Evolutionary conservation across 306 rosid species (phyloP).

Genomic region (Gastrolobium bilobum): DNA sequence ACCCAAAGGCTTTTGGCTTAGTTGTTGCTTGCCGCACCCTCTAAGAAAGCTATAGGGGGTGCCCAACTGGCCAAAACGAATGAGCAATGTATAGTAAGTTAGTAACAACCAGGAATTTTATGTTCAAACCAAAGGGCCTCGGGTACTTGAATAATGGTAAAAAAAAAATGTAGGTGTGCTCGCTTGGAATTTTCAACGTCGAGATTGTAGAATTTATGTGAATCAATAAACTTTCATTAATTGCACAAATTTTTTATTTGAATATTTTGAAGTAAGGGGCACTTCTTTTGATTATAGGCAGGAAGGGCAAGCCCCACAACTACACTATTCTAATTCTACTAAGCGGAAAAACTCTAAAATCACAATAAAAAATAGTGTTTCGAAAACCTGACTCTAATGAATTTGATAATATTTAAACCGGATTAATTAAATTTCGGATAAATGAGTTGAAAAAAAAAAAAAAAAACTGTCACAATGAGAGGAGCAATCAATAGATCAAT

Average conservation of each 20-base stretch:
- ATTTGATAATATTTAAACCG: too few relatives aligned
- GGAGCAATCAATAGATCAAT: too few relatives aligned
- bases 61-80: conserved; percentile 37
- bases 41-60: conserved; percentile 39
- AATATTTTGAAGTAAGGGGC: neutral
- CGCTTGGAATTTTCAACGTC: neutral
- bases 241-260: conserved; percentile 12
- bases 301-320: neutral
- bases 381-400: too few relatives aligned
- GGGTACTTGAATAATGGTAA: neutral
- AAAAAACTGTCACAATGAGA: too few relatives aligned
- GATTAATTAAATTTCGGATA: too few relatives aligned
- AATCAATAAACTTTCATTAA: neutral
- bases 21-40: conserved; percentile 42
- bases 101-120: neutral
- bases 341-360: too few relatives aligned
- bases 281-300: neutral
- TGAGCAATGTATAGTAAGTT: neutral
- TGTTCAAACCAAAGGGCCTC: conserved; percentile 19
- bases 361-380: too few relatives aligned
- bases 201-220: conserved; percentile 7
- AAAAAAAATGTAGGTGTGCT: neutral
- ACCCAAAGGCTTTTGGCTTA: conserved; percentile 46
- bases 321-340: too few relatives aligned
- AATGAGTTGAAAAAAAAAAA: too few relatives aligned